Evolutionary conservation across 2,329 filamentous ascomycete genomes (phyloP).

Genomic region (Phyllosticta paracitricarpa): DNA sequence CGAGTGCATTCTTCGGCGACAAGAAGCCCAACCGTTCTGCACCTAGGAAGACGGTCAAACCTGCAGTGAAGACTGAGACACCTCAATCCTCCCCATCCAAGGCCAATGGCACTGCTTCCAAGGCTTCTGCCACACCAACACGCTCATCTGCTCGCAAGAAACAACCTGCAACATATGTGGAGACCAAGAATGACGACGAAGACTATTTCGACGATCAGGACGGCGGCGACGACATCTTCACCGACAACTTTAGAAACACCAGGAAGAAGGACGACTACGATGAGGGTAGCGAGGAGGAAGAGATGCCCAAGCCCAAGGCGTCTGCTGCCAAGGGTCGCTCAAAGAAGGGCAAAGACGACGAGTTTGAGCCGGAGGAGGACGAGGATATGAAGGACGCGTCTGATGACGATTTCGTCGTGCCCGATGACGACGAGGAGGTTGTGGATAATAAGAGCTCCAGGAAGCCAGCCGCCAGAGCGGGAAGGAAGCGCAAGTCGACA

Average conservation of each 20-base stretch:
- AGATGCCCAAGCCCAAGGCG: constrained; percentile 27
- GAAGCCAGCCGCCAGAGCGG: constrained; percentile 21
- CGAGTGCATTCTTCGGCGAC: constrained; percentile 52
- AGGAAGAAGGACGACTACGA: constrained; percentile 59
- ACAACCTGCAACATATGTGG: constrained; percentile 31
- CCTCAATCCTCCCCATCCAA: constrained; percentile 27
- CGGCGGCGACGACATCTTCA: constrained; percentile 73
- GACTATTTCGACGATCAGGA: constrained; percentile 37
- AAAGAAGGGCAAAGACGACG: constrained; percentile 34
- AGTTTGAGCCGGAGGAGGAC: constrained; percentile 34
- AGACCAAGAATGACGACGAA: constrained; percentile 56
- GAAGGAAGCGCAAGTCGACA: constrained; percentile 48
- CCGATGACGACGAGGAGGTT: constrained; percentile 33
- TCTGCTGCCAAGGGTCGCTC: constrained; percentile 27
- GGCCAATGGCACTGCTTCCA: constrained; percentile 21
- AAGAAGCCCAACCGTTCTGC: constrained; percentile 45
- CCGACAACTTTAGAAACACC: constrained; percentile 45
- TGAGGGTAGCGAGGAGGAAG: constrained; percentile 21
- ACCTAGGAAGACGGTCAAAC: constrained; percentile 25
- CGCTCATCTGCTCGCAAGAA: constrained; percentile 30
- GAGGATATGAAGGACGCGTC: constrained; percentile 44
- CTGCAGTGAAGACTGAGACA: constrained; percentile 25
- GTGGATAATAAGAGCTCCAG: constrained; percentile 31
- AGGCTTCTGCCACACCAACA: constrained; percentile 23
- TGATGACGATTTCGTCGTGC: constrained; percentile 36